Evolutionary conservation across 805 yeast species (phyloP).

Genomic region (Yamadazyma takamatsuzukensis): DNA sequence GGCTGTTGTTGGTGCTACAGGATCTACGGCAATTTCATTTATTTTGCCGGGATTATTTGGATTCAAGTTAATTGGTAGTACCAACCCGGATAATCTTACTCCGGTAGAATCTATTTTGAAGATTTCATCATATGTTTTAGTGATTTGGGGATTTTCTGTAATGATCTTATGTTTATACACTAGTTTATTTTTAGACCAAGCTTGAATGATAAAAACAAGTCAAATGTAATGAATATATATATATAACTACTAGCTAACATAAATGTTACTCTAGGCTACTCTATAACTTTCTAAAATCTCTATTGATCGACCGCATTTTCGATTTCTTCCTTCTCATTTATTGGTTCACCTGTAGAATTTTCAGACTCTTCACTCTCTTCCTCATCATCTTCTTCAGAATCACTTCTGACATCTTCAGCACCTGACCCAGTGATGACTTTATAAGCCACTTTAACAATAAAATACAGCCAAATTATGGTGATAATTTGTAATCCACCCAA

Average conservation of each 20-base stretch:
- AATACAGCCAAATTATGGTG: constrained; percentile 67
- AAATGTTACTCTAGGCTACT: background rate
- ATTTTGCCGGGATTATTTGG: constrained; percentile 79
- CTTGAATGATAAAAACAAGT: constrained; percentile 2
- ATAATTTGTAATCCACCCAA: constrained; percentile 65
- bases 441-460: constrained; percentile 66
- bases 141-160: constrained; percentile 50
- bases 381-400: constrained; percentile 57
- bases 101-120: constrained; percentile 26
- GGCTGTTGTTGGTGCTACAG: constrained; percentile 78
- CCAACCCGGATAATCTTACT: constrained; percentile 19
- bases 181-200: constrained; percentile 36
- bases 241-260: constrained; percentile 1
- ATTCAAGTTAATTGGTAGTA: constrained; percentile 47
- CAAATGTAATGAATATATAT: background rate
- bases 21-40: constrained; percentile 75
- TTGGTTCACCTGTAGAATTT: no score
- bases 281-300: no score
- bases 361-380: constrained; percentile 21
- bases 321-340: background rate
- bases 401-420: constrained; percentile 88
- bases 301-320: background rate
- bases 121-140: constrained; percentile 37
- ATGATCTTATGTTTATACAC: constrained; percentile 54
- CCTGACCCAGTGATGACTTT: constrained; percentile 67